These are phyloP conservation scores for Orbilia brochopaga DNA, from an alignment of 2,329 filamentous ascomycete species.

Conservation along the genomic window DNA sequence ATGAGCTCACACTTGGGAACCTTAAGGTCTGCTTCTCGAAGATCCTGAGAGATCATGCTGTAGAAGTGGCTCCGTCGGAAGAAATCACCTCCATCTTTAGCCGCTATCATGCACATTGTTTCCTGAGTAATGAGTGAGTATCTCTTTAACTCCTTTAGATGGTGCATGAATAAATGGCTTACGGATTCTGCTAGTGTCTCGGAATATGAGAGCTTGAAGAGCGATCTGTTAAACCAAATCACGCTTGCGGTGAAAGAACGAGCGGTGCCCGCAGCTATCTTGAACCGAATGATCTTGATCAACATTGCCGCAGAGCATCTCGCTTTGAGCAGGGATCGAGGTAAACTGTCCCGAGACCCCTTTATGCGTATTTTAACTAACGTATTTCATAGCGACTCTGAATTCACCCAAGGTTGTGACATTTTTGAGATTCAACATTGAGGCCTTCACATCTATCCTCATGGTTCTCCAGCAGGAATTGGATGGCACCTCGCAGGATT, in stretches of 20 bases:
- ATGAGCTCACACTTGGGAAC: slow-evolving; percentile 56
- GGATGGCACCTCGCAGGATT: slow-evolving; percentile 64
- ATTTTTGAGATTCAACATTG: slow-evolving; percentile 77
- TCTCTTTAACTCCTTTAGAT: not conserved
- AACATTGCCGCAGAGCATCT: slow-evolving; percentile 85
- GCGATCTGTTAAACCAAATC: slow-evolving; percentile 80
- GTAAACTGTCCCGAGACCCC: slow-evolving; percentile 63
- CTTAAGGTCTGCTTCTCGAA: slow-evolving; percentile 53
- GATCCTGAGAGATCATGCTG: slow-evolving; percentile 48
- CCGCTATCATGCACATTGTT: slow-evolving; percentile 82
- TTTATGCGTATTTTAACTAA: slow-evolving; percentile 62
- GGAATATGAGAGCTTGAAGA: slow-evolving; percentile 80
- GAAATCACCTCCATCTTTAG: slow-evolving; percentile 81
- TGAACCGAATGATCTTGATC: slow-evolving; percentile 81
- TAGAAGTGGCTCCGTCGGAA: slow-evolving; percentile 63
- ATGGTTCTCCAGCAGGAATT: slow-evolving; percentile 74
- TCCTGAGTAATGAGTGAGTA: slow-evolving; percentile 68
- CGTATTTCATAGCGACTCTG: slow-evolving; percentile 54
- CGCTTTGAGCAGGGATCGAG: slow-evolving; percentile 67
- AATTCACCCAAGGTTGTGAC: slow-evolving; percentile 62
- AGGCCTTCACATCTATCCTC: slow-evolving; percentile 75
- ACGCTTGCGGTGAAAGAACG: slow-evolving; percentile 74
- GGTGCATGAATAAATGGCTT: not conserved
- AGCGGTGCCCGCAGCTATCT: slow-evolving; percentile 65
- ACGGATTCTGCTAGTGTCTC: slow-evolving; percentile 62